Base-by-base conservation (phyloP, 1,284 basidiomycete species). In the Salmacisia buchloeana region DNA sequence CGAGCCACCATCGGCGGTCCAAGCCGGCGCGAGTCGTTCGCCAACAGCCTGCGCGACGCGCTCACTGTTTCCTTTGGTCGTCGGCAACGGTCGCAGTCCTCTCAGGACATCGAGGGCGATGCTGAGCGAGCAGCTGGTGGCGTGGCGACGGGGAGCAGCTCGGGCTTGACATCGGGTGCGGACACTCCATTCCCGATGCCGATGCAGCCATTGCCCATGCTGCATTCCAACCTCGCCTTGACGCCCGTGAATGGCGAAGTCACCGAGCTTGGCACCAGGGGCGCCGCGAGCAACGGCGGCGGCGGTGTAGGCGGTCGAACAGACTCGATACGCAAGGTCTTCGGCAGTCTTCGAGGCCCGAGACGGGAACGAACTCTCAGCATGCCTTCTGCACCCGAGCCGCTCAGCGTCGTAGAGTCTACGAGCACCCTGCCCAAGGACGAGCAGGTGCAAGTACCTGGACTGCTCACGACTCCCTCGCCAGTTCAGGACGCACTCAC, bases 21-120 rank as follows among this genome's bases (percentile, higher is more conserved):
- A n/a, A n/a, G n/a, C n/a, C 49, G 49, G 13, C 25, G 29, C 25
- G 49, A 54, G 29, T 54, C 49, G 6, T 54, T 54, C 21, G 49
- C 49, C 29, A 33, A 12, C 49, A 54, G 29, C 31, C 29, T 54
- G 13, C 49, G 49, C 6, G 49, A 54, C 21, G 49, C 49, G 2
- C 49, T 54, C 29, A 31, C 49, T 29, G 49, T 54, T 33, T 31
- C 49, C 29, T 54, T 54, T 33, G 49, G 49, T 29, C 49, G 49
- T 33, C 49, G 49, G 7, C 49, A 54, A 31, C 49, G 49, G 9
- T 54, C 49, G 15, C 49, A 54, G 49, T 54, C 49, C 7, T 54
- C 49, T 0, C 49, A 54, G 13, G 49, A 54, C 12, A n/a, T 54
- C 49, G 49, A 54, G 29, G 7, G 7, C 18, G 49, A 54, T 7